Conservation (phyloP, 768 basidiomycete genomes). For the Agrocybe chaxingu region DNA sequence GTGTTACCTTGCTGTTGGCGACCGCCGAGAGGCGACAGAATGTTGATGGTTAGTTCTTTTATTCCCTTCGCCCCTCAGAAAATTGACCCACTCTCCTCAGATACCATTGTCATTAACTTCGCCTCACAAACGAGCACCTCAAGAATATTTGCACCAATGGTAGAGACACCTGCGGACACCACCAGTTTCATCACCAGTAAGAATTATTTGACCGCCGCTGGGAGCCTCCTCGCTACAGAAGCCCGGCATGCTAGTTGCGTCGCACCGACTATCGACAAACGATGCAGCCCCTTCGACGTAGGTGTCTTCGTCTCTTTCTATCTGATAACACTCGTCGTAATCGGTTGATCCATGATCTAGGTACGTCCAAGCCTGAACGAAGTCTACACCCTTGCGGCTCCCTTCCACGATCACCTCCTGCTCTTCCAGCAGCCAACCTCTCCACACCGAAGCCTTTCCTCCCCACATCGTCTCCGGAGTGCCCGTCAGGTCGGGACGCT, state of each 20-base stretch:
- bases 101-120: conserved; percentile 33
- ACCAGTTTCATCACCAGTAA: conserved; percentile 41
- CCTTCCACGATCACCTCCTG: conserved; percentile 47
- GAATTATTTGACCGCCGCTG: conserved; percentile 52
- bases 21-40: conserved; percentile 3
- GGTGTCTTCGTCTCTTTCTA: neutral
- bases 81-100: neutral
- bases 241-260: conserved; percentile 60
- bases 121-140: conserved; percentile 50
- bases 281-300: conserved; percentile 50
- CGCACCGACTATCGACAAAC: conserved; percentile 37
- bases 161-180: conserved; percentile 44
- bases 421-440: conserved; percentile 48
- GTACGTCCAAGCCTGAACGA: conserved; percentile 22
- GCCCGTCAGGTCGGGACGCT: conserved; percentile 21
- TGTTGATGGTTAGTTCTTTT: conserved; percentile 9
- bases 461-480: conserved; percentile 29
- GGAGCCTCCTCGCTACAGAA: conserved; percentile 55
- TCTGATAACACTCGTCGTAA: neutral
- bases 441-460: conserved; percentile 53
- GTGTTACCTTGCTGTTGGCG: neutral
- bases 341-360: neutral
- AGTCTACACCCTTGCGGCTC: conserved; percentile 34
- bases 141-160: conserved; percentile 28
- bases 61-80: neutral